These are phyloP conservation scores for Candida xiaguanensis DNA, from an alignment of 805 yeast species.

Conservation along the genomic window DNA sequence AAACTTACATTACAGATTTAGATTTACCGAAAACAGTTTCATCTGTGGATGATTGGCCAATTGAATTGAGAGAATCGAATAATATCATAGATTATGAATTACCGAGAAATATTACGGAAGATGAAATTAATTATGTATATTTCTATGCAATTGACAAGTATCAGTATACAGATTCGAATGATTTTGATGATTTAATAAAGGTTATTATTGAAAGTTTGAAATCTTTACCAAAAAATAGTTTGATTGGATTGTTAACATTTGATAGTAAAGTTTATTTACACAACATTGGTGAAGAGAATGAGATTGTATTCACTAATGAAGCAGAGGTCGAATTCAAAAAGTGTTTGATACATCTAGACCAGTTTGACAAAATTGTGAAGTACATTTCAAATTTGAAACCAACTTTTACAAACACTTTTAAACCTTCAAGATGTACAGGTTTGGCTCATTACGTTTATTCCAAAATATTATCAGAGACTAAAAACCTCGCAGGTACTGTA, in stretches of 20 bases:
- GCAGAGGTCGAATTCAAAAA: neutral
- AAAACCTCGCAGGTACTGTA: conserved; percentile 24
- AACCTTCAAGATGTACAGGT: conserved; percentile 35
- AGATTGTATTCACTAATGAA: neutral
- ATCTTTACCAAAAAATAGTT: too few species aligned
- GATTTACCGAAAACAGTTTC: conserved; percentile 12
- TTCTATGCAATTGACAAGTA: conserved; percentile 28
- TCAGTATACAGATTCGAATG: conserved; percentile 16
- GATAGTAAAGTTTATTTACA: conserved; percentile 25
- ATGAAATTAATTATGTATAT: conserved; percentile 14
- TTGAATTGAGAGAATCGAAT: conserved; percentile 22
- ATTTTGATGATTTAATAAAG: conserved; percentile 15
- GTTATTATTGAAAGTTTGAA: conserved; percentile 14
- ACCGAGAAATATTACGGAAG: conserved; percentile 20
- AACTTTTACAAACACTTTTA: conserved; percentile 20
- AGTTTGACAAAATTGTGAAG: conserved; percentile 9
- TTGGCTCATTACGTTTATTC: conserved; percentile 27
- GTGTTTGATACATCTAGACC: neutral
- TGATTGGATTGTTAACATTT: conserved; percentile 26
- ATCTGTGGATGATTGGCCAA: conserved; percentile 20
- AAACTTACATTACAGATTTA: conserved; percentile 20
- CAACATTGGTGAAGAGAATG: conserved; percentile 2
- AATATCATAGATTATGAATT: conserved; percentile 29
- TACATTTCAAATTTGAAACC: conserved; percentile 18
- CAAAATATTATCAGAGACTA: conserved; percentile 16